These are phyloP conservation scores for Picochlorum sp. DNA, from an alignment of 139 green algal genomes.

Conservation along the genomic window DNA sequence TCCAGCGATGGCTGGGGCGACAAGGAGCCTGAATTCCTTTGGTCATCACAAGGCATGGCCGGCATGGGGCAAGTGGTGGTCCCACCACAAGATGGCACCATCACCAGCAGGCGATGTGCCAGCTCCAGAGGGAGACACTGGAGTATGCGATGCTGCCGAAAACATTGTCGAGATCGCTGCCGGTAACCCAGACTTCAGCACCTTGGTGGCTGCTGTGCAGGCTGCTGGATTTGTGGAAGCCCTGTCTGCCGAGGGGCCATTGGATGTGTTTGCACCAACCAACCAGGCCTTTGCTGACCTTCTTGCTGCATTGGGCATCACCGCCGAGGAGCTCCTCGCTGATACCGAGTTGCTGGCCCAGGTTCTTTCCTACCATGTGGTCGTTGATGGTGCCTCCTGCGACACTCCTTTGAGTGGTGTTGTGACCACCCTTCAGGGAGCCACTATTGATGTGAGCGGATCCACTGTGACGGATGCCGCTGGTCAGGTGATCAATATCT, in stretches of 20 bases:
- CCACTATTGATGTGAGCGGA: neutral
- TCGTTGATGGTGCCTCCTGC: constrained; percentile 17
- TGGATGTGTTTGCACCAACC: constrained; percentile 45
- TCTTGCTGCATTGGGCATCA: constrained; percentile 25
- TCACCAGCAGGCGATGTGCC: too few species aligned
- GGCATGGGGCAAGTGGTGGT: too few species aligned
- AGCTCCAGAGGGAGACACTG: too few species aligned
- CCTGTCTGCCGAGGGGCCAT: constrained; percentile 15
- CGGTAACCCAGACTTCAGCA: constrained; percentile 12
- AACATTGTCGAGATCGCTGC: constrained; percentile 14
- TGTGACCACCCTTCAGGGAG: constrained; percentile 7
- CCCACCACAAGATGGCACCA: too few species aligned
- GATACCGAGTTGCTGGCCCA: neutral
- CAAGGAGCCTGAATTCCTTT: too few species aligned
- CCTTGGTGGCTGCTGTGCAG: constrained; percentile 6
- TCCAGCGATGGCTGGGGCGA: too few species aligned
- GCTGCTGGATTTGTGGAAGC: constrained; percentile 14
- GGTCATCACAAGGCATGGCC: too few species aligned
- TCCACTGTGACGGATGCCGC: neutral
- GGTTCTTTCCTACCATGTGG: constrained; percentile 39
- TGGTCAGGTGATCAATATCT: constrained; percentile 10
- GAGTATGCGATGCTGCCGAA: neutral
- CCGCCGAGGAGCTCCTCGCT: constrained; percentile 16
- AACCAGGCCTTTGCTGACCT: constrained; percentile 34
- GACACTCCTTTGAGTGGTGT: constrained; percentile 9